Evolutionary conservation across 2,329 filamentous ascomycete species (phyloP), one percentile per base, ranked within the genome.

Genomic region (Zarea fungicola): DNA sequence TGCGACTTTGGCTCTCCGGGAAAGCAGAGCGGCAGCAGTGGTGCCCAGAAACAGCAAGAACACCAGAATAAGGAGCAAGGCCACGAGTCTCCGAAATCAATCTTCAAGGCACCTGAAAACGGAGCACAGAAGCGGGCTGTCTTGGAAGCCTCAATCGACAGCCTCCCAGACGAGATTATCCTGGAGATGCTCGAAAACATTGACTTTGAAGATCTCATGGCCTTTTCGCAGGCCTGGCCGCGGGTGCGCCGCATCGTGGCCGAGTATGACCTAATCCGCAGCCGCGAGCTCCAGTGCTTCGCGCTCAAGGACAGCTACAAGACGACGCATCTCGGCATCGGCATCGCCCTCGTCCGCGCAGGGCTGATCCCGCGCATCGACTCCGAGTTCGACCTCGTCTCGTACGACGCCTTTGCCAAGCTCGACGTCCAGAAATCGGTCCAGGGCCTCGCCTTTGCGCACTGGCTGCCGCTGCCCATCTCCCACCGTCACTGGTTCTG

Each of bases 351-450:
- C 11, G 66, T 76, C 22, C 52, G 48, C 0, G 52, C 62, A 10
- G 28, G 42, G 1, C 53, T 50, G 6, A 50, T 55, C 14, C 60
- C 62, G 3, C 56, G 57, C 5, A 58, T 76, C 42, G 56, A 63
- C 25, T 77, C 72, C 1, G 73, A 77, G 52, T 77, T 77, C 48
- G 73, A 77, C 45, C 59, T 76, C 6, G 47, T 78, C 14, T 75
- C 72, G 3, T 47, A 65, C 13, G 57, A 69, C 29, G 73, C 69
- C 0, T 75, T 65, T 54, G 41, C 55, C 3, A 50, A 61, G 2
- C 62, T 71, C 41, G 3, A 42, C 0, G 60, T 75, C 10, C 64
- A 68, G 4, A 49, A 48, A 1, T 75, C 74, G 0, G 62, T 76
- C 9, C 70, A 75, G 51, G 65, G 67, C 23, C 54, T 73, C 4